Percentiles rank a stretch among this genome's conserved stretches.
Evolutionary conservation across 768 basidiomycete species (phyloP).

Genomic region (Lactifluus pinguis): DNA sequence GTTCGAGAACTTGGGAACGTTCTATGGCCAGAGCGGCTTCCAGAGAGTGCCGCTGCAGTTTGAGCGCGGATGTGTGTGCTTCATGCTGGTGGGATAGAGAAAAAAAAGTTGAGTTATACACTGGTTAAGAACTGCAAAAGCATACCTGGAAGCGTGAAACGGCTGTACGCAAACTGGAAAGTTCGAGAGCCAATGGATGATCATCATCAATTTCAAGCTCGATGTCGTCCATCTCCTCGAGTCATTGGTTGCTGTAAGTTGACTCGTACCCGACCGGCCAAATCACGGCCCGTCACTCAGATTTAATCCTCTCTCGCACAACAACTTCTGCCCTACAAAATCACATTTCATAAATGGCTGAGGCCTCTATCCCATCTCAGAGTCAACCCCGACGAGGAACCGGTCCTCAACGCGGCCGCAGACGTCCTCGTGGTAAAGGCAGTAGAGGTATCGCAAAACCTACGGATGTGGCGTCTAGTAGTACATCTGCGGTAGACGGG

Average conservation of each 20-base stretch:
- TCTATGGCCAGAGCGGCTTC: constrained; percentile 43
- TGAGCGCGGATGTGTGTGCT: constrained; percentile 54
- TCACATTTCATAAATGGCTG: constrained; percentile 1
- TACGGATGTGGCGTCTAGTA: background rate
- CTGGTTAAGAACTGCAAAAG: no score
- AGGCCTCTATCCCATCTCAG: constrained; percentile 1
- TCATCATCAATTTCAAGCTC: constrained; percentile 25
- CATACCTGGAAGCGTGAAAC: constrained; percentile 31
- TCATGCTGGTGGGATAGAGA: constrained; percentile 44
- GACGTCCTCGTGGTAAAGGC: constrained; percentile 3
- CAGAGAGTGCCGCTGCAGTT: constrained; percentile 54
- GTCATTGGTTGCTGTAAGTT: background rate
- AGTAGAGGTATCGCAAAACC: background rate
- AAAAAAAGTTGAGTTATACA: no score
- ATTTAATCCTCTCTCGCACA: background rate
- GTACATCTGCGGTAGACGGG: background rate
- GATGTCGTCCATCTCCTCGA: constrained; percentile 12
- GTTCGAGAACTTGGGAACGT: constrained; percentile 40
- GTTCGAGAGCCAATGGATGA: constrained; percentile 31
- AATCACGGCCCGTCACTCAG: constrained; percentile 1
- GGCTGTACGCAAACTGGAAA: constrained; percentile 29
- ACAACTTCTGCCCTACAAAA: background rate
- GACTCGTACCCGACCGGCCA: background rate
- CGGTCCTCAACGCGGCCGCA: constrained; percentile 2
- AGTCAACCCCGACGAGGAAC: background rate